These are phyloP conservation scores for Chaetomium fimeti DNA, from an alignment of 495 filamentous ascomycete species.

Conservation along the genomic window DNA sequence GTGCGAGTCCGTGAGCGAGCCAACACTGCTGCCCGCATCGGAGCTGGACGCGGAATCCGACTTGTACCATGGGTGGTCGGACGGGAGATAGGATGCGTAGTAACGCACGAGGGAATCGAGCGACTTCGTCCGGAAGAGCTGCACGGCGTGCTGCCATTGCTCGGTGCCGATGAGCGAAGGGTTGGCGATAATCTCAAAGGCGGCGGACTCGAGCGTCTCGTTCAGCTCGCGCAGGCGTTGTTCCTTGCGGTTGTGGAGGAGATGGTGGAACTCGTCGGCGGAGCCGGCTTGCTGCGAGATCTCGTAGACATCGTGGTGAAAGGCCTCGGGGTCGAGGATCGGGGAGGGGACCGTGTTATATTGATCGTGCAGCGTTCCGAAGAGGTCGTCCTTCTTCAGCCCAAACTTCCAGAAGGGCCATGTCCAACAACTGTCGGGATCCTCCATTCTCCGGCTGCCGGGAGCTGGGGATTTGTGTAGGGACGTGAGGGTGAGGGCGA, in stretches of 20 bases:
- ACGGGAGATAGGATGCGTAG: slow-evolving; percentile 51
- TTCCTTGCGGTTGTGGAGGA: slow-evolving; percentile 48
- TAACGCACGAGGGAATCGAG: slow-evolving; percentile 54
- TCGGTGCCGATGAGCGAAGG: slow-evolving; percentile 50
- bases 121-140: slow-evolving; percentile 53
- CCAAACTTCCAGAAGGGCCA: slow-evolving; percentile 55
- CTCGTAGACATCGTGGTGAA: slow-evolving; percentile 47
- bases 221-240: slow-evolving; percentile 49
- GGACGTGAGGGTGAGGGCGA: slow-evolving; percentile 7
- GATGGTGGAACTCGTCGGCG: slow-evolving; percentile 46
- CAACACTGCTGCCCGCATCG: slow-evolving; percentile 33
- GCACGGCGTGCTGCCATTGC: slow-evolving; percentile 51
- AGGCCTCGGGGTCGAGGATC: slow-evolving; percentile 43
- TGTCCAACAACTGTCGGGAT: slow-evolving; percentile 37
- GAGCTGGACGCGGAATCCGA: slow-evolving; percentile 28
- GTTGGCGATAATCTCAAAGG: slow-evolving; percentile 54
- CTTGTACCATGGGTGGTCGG: slow-evolving; percentile 42
- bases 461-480: slow-evolving; percentile 5
- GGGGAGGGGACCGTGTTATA: slow-evolving; percentile 42
- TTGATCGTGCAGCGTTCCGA: slow-evolving; percentile 41
- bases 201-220: slow-evolving; percentile 47
- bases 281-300: slow-evolving; percentile 44
- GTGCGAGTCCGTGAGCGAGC: slow-evolving; percentile 25
- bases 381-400: slow-evolving; percentile 42
- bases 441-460: slow-evolving; percentile 44